Percentiles rank a stretch among this genome's conserved stretches.
Evolutionary conservation across 805 yeast species (phyloP).

Genomic region (Blastobotrys terrestris): DNA sequence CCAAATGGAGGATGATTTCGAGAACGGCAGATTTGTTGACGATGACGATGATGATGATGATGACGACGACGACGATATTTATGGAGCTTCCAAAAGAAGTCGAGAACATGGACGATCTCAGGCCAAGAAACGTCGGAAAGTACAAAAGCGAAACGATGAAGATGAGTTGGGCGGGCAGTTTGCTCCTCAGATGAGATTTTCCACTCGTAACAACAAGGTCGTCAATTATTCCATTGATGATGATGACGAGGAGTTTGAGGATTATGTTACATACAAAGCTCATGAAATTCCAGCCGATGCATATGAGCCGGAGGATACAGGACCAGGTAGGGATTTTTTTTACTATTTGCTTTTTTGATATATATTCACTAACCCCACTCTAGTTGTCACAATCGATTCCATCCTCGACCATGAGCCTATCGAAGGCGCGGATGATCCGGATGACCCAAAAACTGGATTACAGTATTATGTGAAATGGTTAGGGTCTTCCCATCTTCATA

Average conservation of each 20-base stretch:
- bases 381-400: constrained; percentile 37
- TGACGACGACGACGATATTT: constrained; percentile 18
- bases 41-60: constrained; percentile 27
- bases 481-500: constrained; percentile 83
- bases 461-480: constrained; percentile 64
- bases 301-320: constrained; percentile 26
- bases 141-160: constrained; percentile 14
- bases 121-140: constrained; percentile 5
- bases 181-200: constrained; percentile 47
- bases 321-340: constrained; percentile 22
- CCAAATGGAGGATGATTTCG: constrained; percentile 16
- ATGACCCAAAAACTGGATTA: constrained; percentile 25
- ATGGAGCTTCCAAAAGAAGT: constrained; percentile 14
- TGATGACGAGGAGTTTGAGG: constrained; percentile 46
- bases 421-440: constrained; percentile 31
- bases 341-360: no score
- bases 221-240: constrained; percentile 74
- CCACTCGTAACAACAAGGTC: constrained; percentile 63
- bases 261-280: constrained; percentile 27
- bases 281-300: constrained; percentile 16
- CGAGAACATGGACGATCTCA: constrained; percentile 3
- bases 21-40: constrained; percentile 21
- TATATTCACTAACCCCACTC: constrained; percentile 10
- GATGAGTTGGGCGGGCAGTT: constrained; percentile 3
- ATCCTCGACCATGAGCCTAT: constrained; percentile 51